Evolutionary conservation across 768 basidiomycete species (phyloP).

Genomic region (Lactarius trivialis): DNA sequence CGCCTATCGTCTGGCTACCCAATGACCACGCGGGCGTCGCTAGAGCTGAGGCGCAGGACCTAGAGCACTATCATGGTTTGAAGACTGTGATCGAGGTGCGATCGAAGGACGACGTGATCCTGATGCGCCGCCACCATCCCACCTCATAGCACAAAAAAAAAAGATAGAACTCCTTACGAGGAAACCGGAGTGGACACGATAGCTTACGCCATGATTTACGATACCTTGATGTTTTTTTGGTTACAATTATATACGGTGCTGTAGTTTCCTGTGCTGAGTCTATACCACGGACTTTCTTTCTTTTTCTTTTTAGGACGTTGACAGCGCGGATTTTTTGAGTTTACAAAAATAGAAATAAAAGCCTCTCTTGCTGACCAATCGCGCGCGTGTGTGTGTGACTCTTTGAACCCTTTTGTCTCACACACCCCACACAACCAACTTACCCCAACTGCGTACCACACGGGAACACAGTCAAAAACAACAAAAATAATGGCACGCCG

Average conservation of each 20-base stretch:
- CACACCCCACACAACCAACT: neutral
- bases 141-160: neutral
- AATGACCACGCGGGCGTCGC: conserved; percentile 71
- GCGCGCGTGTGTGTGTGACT: no score
- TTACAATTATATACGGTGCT: conserved; percentile 4
- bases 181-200: conserved; percentile 9
- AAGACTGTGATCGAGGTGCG: conserved; percentile 65
- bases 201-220: conserved; percentile 9
- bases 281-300: neutral
- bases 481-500: conserved; percentile 59
- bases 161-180: neutral
- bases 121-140: conserved; percentile 27
- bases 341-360: no score
- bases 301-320: neutral
- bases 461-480: neutral
- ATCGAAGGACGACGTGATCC: conserved; percentile 44
- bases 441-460: neutral
- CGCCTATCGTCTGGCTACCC: conserved; percentile 80
- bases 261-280: neutral
- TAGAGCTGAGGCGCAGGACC: conserved; percentile 66
- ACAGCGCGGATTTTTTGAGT: no score
- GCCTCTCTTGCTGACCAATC: neutral
- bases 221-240: conserved; percentile 1
- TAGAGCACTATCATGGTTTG: conserved; percentile 68
- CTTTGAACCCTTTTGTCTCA: neutral